Conservation (phyloP, 768 basidiomycete genomes). For the Leucocoprinus birnbaumii region DNA sequence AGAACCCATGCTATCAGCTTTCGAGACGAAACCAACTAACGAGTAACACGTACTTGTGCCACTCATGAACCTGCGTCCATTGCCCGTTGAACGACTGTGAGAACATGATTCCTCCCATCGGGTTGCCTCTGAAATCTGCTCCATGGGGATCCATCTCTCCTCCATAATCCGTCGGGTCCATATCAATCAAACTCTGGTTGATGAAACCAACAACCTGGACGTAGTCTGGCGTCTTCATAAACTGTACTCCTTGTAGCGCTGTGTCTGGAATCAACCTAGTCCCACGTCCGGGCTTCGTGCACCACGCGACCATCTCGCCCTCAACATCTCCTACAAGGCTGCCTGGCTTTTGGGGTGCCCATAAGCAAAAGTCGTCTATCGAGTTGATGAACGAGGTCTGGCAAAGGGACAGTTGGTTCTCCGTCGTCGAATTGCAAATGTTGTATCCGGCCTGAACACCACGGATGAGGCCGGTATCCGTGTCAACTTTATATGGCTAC, state of each 20-base stretch:
- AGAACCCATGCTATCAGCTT: not conserved
- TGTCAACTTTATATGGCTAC: constrained; percentile 34
- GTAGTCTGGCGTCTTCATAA: constrained; percentile 59
- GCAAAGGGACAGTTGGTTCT: constrained; percentile 52
- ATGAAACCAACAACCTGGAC: constrained; percentile 64
- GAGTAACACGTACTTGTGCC: constrained; percentile 44
- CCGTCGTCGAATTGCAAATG: constrained; percentile 63
- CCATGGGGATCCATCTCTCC: constrained; percentile 82
- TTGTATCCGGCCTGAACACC: constrained; percentile 62
- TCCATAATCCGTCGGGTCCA: constrained; percentile 55
- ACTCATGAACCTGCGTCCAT: constrained; percentile 49
- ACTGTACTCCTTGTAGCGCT: constrained; percentile 63
- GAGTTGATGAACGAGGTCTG: constrained; percentile 60
- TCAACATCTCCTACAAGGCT: constrained; percentile 67
- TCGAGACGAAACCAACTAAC: no score
- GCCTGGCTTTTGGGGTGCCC: constrained; percentile 52
- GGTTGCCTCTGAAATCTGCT: constrained; percentile 58
- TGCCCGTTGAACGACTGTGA: constrained; percentile 18
- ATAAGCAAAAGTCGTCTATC: constrained; percentile 66
- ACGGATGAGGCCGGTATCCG: constrained; percentile 27
- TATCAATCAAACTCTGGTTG: constrained; percentile 53
- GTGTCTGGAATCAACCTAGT: constrained; percentile 68
- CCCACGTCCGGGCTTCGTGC: constrained; percentile 66
- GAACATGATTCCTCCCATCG: constrained; percentile 52
- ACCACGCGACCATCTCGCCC: constrained; percentile 75